Evolutionary conservation across 2,329 filamentous ascomycete genomes (phyloP), one percentile per base, ranked within the genome.

Genomic region (Aspergillus hiratsukae): DNA sequence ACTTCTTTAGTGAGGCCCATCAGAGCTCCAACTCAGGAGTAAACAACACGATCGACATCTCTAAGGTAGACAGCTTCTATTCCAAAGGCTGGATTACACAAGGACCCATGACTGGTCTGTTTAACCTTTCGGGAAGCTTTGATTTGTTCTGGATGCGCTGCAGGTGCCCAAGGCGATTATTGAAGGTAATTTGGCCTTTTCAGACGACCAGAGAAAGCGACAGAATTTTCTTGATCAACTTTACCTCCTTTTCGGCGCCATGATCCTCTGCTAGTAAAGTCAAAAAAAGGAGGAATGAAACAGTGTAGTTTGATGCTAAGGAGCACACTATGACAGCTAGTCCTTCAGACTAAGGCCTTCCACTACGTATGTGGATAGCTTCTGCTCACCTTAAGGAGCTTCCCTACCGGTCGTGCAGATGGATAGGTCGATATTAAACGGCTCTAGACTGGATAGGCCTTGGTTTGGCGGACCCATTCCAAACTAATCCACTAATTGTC

Each of bases 391-490:
- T 46, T 23, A 45, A 50, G 51, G 27, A 52, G 49, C 45, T 56
- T 25, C 49, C 43, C 52, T 52, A 54, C 52, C 43, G 41, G 52
- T 37, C 52, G 43, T 58, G 52, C 56, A 58, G 31, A 37, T 37
- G 17, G 31, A 37, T 37, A 37, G 31, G 31, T 37, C 14, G 31
- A 37, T 17, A 37, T 37, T 37, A 37, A 37, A 37, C 14, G 14
- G 31, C 31, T 37, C 31, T 35, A 35, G 31, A 14, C 31, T 35
- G 3, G 6, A 4, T 35, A 35, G 31, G 31, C 31, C 31, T 35
- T 35, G 31, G 11, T 35, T 35, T 11, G 31, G 31, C 31, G 31
- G 31, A 37, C 31, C 31, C 31, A 19, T 43, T 43, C 40, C 40
- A 19, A 43, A 43, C n/a, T 4, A 21, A 23, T 3, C 21, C 21